Conservation (phyloP, 768 basidiomycete genomes). For the Xerocomellus chrysenteron region DNA sequence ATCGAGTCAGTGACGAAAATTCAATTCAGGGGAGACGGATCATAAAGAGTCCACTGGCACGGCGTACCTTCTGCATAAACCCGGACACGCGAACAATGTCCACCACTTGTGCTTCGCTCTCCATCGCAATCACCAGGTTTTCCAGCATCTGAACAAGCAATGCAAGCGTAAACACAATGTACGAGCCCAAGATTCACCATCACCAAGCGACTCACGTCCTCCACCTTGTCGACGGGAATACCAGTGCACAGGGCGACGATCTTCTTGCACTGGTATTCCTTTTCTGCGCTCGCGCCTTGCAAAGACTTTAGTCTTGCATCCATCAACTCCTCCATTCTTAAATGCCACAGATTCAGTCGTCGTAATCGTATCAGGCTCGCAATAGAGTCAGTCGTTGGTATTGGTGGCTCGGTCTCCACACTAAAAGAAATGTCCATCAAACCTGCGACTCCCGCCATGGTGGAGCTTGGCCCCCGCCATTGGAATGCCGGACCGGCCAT, state of each 20-base stretch:
- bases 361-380: conserved; percentile 68
- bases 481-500: conserved; percentile 58
- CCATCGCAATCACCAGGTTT: conserved; percentile 80
- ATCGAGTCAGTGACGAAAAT: conserved; percentile 23
- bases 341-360: conserved; percentile 81
- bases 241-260: conserved; percentile 88
- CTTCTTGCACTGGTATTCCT: conserved; percentile 88
- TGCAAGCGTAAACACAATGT: conserved; percentile 27
- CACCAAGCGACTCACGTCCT: conserved; percentile 64
- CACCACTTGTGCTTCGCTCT: conserved; percentile 79
- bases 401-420: conserved; percentile 70
- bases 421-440: conserved; percentile 61
- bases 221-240: conserved; percentile 83
- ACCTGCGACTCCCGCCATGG: conserved; percentile 62
- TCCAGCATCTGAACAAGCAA: conserved; percentile 66
- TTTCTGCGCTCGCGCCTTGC: conserved; percentile 81
- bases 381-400: conserved; percentile 58
- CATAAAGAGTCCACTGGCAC: conserved; percentile 1
- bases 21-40: conserved; percentile 21
- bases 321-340: conserved; percentile 73
- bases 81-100: conserved; percentile 85
- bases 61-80: conserved; percentile 83
- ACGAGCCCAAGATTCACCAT: conserved; percentile 11
- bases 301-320: conserved; percentile 64
- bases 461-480: conserved; percentile 64